A percentile compares a stretch with the other conserved stretches of the same genome.
Evolutionary conservation across 2,329 filamentous ascomycete species (phyloP).

Genomic region (Colletotrichum musae): DNA sequence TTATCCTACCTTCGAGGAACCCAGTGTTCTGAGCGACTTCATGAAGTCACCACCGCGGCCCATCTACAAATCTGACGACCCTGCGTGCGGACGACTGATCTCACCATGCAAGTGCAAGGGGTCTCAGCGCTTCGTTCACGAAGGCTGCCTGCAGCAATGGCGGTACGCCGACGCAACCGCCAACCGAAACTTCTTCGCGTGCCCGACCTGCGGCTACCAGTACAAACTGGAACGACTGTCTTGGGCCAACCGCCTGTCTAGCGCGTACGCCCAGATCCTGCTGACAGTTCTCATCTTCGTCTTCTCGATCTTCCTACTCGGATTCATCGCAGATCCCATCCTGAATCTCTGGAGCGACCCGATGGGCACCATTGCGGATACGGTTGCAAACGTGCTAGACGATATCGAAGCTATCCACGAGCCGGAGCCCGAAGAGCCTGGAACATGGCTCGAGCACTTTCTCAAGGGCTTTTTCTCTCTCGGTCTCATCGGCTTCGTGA

Average conservation of each 20-base stretch:
- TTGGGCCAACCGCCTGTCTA: constrained; percentile 80
- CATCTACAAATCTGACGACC: constrained; percentile 80
- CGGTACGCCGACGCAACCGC: constrained; percentile 77
- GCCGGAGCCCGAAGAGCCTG: constrained; percentile 58
- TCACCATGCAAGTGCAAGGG: constrained; percentile 95
- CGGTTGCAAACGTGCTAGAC: constrained; percentile 62
- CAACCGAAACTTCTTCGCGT: constrained; percentile 85
- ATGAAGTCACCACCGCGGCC: constrained; percentile 49
- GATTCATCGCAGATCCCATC: constrained; percentile 93
- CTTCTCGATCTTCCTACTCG: constrained; percentile 82
- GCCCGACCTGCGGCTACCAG: constrained; percentile 87
- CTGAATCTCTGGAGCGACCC: constrained; percentile 91
- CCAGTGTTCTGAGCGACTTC: constrained; percentile 41
- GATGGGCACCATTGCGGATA: constrained; percentile 70
- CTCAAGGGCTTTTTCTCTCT: constrained; percentile 91
- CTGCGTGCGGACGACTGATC: constrained; percentile 82
- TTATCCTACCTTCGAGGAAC: constrained; percentile 60
- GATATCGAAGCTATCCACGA: constrained; percentile 55
- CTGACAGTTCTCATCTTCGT: constrained; percentile 82
- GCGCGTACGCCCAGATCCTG: constrained; percentile 74
- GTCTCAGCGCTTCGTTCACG: constrained; percentile 93
- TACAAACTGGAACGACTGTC: constrained; percentile 85
- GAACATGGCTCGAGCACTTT: constrained; percentile 86
- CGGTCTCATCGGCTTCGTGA: constrained; percentile 87
- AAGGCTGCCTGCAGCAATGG: constrained; percentile 89